Evolutionary conservation across 345 rosid genomes (phyloP), one percentile per base, ranked within the genome.

Genomic region (Xanthoceras sorbifolium): DNA sequence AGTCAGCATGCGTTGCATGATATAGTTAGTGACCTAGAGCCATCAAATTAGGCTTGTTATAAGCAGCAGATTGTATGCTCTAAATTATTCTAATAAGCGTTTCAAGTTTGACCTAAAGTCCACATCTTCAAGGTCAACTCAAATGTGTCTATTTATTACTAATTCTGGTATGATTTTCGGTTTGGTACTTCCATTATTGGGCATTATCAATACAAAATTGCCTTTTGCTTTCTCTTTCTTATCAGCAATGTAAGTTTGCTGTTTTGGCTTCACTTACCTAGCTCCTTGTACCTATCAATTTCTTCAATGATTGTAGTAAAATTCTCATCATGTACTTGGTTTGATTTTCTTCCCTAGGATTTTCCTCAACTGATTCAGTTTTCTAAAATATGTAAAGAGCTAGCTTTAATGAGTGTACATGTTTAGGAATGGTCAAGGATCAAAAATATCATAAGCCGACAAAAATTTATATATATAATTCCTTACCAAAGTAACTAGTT

Each of bases 41-140:
- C 64, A 40, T 26, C 75, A 11, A 23, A 59, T 59, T 59, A 20
- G 59, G 55, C 68, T n/a, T 66, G 22, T 72, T 14, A 25, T 3
- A 60, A 25, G 32, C 44, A 31, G 6, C 9, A 31, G 36, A 12
- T 14, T 26, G 7, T 12, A 4, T 48, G 74, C 20, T 50, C 22
- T 18, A 50, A 17, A 50, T 50, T 42, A 42, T 10, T 60, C 59
- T 7, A 74, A 50, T 48, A 50, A 6, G 60, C 18, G 11, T 50
- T 60, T 67, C 77, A 54, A 20, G 55, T 63, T 81, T 73, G 76
- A 77, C 83, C 76, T 29, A 4, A 14, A 31, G 34, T 36, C 75
- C 55, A 62, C 11, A 28, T 62, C 67, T 15, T 73, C 40, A 3
- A 23, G 36, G 76, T 73, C 48, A 73, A 73, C 69, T 31, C 57